Percentiles rank a stretch among this genome's conserved stretches.
phyloP scores from a whole-genome alignment of 345 rosid genomes.

The Fremontodendron californicum region DNA sequence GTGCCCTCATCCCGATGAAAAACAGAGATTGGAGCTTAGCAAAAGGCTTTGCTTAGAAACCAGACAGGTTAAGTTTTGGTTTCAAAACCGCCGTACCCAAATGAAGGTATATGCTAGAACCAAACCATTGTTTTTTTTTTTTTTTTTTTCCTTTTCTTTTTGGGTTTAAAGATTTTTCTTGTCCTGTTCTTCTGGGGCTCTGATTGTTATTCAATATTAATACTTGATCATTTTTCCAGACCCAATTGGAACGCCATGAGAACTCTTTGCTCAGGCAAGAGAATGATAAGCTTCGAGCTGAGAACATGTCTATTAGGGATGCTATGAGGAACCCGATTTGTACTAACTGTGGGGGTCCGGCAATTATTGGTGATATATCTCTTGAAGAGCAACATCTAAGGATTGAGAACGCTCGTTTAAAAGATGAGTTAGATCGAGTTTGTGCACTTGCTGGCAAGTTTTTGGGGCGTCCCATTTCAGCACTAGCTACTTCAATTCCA shows the following conservation, averaged over 20 bases:
- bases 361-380: slow-evolving; percentile 71
- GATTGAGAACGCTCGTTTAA: slow-evolving; percentile 78
- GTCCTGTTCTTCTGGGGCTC: background rate
- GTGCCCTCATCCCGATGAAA: slow-evolving; percentile 92
- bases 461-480: slow-evolving; percentile 70
- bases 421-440: slow-evolving; percentile 81
- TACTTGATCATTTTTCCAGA: slow-evolving; percentile 32
- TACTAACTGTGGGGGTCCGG: slow-evolving; percentile 85
- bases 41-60: slow-evolving; percentile 72
- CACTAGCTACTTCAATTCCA: slow-evolving; percentile 32
- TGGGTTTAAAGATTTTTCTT: too few species aligned
- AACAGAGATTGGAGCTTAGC: slow-evolving; percentile 81
- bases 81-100: slow-evolving; percentile 90
- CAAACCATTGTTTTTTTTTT: background rate
- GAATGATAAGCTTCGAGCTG: slow-evolving; percentile 83
- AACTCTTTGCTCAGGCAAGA: slow-evolving; percentile 77
- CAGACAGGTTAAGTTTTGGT: slow-evolving; percentile 93
- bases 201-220: background rate
- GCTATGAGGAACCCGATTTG: slow-evolving; percentile 93
- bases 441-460: slow-evolving; percentile 88
- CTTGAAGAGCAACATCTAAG: slow-evolving; percentile 86
- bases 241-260: slow-evolving; percentile 89
- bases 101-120: slow-evolving; percentile 59
- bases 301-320: slow-evolving; percentile 85
- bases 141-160: background rate